A percentile compares a stretch with the other conserved stretches of the same genome.
phyloP scores from a whole-genome alignment of 371 early-diverging fungal species.

The Parasitella parasitica region DNA sequence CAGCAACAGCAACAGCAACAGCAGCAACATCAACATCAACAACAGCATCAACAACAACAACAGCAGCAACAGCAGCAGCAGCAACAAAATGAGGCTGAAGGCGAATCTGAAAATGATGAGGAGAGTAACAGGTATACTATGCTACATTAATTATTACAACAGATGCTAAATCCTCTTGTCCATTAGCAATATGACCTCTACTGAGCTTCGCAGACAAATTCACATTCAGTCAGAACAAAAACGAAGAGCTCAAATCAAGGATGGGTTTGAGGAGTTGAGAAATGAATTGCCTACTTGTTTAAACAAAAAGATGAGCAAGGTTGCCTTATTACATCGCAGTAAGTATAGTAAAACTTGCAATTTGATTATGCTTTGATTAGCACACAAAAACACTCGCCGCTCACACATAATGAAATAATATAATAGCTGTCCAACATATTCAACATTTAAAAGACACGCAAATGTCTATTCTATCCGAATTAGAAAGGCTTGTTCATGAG shows the following conservation, averaged over 20 bases:
- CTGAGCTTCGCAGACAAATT: constrained; percentile 43
- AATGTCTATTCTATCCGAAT: constrained; percentile 33
- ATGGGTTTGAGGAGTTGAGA: constrained; percentile 36
- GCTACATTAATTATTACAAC: neutral
- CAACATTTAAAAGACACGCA: constrained; percentile 40
- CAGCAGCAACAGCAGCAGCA: neutral
- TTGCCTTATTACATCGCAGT: constrained; percentile 40
- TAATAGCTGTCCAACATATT: constrained; percentile 39
- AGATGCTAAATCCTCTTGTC: neutral
- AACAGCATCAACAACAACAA: neutral
- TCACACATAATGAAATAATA: neutral
- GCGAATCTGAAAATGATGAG: constrained; percentile 26
- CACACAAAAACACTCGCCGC: neutral
- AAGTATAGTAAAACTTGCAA: constrained; percentile 1
- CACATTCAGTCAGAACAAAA: constrained; percentile 55
- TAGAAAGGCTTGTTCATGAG: constrained; percentile 37
- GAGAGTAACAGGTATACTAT: constrained; percentile 18
- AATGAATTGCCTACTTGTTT: constrained; percentile 34
- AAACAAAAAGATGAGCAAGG: constrained; percentile 40
- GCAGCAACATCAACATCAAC: constrained; percentile 6
- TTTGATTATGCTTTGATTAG: too few species aligned
- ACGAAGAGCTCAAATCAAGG: constrained; percentile 51
- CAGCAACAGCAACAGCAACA: neutral
- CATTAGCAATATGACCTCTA: constrained; percentile 15
- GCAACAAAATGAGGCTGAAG: neutral